phyloP scores from a whole-genome alignment of 352 stramenopile genomes.

The Halophytophthora batemanensis region DNA sequence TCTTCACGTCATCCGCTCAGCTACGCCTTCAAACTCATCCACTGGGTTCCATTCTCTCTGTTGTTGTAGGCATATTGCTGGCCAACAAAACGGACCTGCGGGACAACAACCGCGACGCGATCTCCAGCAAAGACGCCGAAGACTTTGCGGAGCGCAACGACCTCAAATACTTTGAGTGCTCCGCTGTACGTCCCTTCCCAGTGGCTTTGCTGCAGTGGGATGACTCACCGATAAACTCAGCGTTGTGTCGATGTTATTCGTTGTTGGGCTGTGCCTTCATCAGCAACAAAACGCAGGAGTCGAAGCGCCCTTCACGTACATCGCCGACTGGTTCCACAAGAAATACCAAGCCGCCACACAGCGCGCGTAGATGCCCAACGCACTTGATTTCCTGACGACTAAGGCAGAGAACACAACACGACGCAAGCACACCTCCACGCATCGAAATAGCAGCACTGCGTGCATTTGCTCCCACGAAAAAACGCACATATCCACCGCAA shows the following conservation, averaged over 20 bases:
- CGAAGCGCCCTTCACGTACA: constrained; percentile 72
- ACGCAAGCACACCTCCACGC: no score
- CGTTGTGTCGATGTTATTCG: not conserved
- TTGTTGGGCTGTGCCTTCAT: not conserved
- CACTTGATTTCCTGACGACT: not conserved
- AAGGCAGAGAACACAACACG: not conserved
- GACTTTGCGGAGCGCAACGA: constrained; percentile 72
- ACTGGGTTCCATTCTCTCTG: not conserved
- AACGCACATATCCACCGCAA: not conserved
- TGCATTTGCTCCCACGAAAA: not conserved
- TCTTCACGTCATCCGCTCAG: not conserved
- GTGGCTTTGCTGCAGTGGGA: not conserved
- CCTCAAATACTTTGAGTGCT: constrained; percentile 83
- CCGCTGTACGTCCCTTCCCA: constrained; percentile 34
- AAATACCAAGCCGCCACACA: constrained; percentile 75
- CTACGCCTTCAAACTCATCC: not conserved
- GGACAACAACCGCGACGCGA: constrained; percentile 74
- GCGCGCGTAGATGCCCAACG: constrained; percentile 26
- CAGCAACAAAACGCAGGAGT: constrained; percentile 74
- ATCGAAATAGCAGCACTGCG: not conserved
- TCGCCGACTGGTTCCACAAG: constrained; percentile 83
- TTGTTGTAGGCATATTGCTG: constrained; percentile 49
- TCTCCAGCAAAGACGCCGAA: constrained; percentile 63
- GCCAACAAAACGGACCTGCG: constrained; percentile 80
- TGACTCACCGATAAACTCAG: not conserved